A percentile compares a stretch with the other conserved stretches of the same genome.
Conservation (phyloP, 805 yeast species). For the Yamadazyma sp. region DNA sequence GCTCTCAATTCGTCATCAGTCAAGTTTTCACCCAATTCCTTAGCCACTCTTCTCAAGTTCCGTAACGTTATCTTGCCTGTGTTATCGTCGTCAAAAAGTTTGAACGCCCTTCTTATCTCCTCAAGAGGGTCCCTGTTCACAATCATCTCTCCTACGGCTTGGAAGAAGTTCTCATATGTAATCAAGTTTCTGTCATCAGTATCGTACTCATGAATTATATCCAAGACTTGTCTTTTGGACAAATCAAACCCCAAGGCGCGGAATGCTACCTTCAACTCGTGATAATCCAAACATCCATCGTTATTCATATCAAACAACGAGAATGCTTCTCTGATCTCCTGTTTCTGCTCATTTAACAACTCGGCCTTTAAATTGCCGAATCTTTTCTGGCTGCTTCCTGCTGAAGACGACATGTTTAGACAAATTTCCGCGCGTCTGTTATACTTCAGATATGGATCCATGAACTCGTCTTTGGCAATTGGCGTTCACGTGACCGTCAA, state of each 20-base stretch:
- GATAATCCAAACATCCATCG: slow-evolving; percentile 88
- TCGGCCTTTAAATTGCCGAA: slow-evolving; percentile 57
- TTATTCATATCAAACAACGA: slow-evolving; percentile 87
- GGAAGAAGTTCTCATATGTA: slow-evolving; percentile 77
- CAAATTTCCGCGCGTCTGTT: slow-evolving; percentile 6
- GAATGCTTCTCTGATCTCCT: slow-evolving; percentile 90
- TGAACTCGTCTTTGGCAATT: slow-evolving; percentile 10
- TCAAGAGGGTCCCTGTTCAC: slow-evolving; percentile 88
- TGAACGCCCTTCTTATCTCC: slow-evolving; percentile 87
- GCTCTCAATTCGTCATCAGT: slow-evolving; percentile 92
- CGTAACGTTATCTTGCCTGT: slow-evolving; percentile 84
- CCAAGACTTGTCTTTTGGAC: slow-evolving; percentile 70
- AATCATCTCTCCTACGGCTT: slow-evolving; percentile 79
- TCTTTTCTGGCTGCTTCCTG: slow-evolving; percentile 17
- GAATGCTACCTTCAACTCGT: slow-evolving; percentile 90
- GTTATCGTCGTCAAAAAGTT: slow-evolving; percentile 80
- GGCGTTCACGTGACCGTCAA: slow-evolving; percentile 28
- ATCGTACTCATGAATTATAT: slow-evolving; percentile 78
- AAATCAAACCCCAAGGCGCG: slow-evolving; percentile 91
- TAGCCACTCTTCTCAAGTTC: slow-evolving; percentile 84
- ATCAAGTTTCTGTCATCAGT: slow-evolving; percentile 71
- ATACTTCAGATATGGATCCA: neutral
- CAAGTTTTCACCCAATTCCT: slow-evolving; percentile 87
- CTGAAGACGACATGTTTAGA: slow-evolving; percentile 13
- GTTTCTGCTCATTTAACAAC: slow-evolving; percentile 80